Conservation (phyloP, 176 grass and related monocot genomes). For the Puya raimondii region DNA sequence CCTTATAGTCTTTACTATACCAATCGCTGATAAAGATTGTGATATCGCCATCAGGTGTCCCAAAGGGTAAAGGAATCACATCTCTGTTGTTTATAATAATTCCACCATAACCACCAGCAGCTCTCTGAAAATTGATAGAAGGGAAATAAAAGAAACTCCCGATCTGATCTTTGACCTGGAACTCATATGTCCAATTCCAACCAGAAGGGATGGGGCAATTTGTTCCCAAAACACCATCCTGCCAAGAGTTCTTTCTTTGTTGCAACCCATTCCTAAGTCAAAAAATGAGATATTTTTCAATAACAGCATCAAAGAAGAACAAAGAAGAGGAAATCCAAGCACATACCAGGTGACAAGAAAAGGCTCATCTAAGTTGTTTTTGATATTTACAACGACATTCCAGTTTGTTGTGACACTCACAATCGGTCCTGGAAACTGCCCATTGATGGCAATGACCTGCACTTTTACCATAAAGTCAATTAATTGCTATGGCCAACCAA, state of each 20-base stretch:
- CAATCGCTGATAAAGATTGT: constrained; percentile 72
- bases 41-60: constrained; percentile 69
- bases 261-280: constrained; percentile 61
- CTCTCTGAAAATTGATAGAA: constrained; percentile 44
- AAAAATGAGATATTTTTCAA: not conserved
- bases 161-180: constrained; percentile 90
- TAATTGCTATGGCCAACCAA: constrained; percentile 1
- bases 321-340: constrained; percentile 1
- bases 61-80: constrained; percentile 79
- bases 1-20: constrained; percentile 47
- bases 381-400: constrained; percentile 85
- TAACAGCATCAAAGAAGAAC: not conserved
- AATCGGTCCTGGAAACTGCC: constrained; percentile 59
- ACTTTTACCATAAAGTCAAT: constrained; percentile 2
- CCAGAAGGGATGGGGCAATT: constrained; percentile 73
- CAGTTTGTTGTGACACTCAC: constrained; percentile 92
- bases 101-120: constrained; percentile 55
- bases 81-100: constrained; percentile 79
- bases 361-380: constrained; percentile 78
- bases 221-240: constrained; percentile 79
- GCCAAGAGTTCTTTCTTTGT: constrained; percentile 66
- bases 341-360: constrained; percentile 72
- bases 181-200: constrained; percentile 90
- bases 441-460: constrained; percentile 79
- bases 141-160: constrained; percentile 77